phyloP scores from a whole-genome alignment of 1,284 basidiomycete genomes.

The Sphaerobolus stellatus region DNA sequence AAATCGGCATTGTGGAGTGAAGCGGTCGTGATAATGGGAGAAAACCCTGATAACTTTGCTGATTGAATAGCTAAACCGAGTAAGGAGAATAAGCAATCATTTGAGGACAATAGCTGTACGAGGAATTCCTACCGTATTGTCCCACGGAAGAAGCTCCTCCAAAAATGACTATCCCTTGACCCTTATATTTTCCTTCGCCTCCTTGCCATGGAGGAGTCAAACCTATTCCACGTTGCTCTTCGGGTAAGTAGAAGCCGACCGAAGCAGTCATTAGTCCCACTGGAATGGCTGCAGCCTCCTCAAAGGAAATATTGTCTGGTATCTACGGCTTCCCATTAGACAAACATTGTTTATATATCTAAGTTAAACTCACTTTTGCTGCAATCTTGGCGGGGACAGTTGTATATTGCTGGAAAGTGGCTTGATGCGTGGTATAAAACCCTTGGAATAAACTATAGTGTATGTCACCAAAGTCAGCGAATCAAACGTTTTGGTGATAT shows the following conservation, averaged over 20 bases:
- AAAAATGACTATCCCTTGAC: conserved; percentile 41
- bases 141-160: conserved; percentile 45
- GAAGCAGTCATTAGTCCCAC: conserved; percentile 39
- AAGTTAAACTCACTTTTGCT: conserved; percentile 37
- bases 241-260: conserved; percentile 37
- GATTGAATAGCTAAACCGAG: conserved; percentile 17
- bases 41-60: conserved; percentile 20
- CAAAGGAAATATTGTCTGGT: conserved; percentile 41
- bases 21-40: conserved; percentile 28
- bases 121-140: conserved; percentile 33
- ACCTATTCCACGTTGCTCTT: conserved; percentile 7
- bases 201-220: conserved; percentile 17
- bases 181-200: conserved; percentile 36
- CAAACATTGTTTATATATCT: background rate
- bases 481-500: no score
- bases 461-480: background rate
- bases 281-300: conserved; percentile 37
- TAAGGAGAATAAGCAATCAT: background rate
- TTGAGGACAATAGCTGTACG: background rate
- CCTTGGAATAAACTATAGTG: conserved; percentile 42
- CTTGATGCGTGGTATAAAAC: conserved; percentile 34
- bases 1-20: conserved; percentile 14
- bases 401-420: conserved; percentile 52
- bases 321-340: no score
- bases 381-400: conserved; percentile 40